Evolutionary conservation across 768 basidiomycete species (phyloP), one percentile per base, ranked within the genome.

Genomic region (Kwoniella heveanensis): DNA sequence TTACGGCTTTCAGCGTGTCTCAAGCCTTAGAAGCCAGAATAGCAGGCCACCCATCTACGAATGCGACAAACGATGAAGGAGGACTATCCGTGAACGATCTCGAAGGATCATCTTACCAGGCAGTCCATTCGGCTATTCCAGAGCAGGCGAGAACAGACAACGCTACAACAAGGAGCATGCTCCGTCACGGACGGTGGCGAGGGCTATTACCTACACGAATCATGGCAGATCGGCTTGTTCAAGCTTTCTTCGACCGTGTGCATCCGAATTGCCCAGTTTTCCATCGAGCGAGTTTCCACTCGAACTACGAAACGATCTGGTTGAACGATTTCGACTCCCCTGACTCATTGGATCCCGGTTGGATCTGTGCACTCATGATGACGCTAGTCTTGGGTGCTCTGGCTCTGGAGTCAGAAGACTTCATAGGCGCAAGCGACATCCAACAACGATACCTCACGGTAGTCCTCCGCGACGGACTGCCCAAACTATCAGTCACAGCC

Each of bases 21-120:
- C 53, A 55, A 21, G 51, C 66, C 4, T n/a, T 67, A 6, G 66
- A 67, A 39, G 66, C 66, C 8, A 58, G 51, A 6, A 52, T 67
- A 10, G 30, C 25, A 3, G 66, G 56, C 17, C 66, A 67, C 24
- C 66, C 60, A 30, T 25, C 32, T 47, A 67, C 39, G 1, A 48
- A 46, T 52, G 66, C 61, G 17, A 59, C n/a, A 27, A 25, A 44
- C 8, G 53, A 52, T 17, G 57, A 53, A 5, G 30, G 12, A 2
- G 12, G 2, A 26, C 8, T 30, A 15, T 4, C 22, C 13, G 25
- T 5, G 26, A 25, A 3, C 29, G 57, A 47, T 27, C n/a, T 36
- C 32, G 32, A 36, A 13, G 32, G 6, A 6, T 13, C 32, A 36
- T 36, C 32, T 7, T 36, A 36, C 32, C 32, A 36, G 32, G 32